phyloP scores from a whole-genome alignment of 768 basidiomycete species.

The Xerocomus potaroensis region DNA sequence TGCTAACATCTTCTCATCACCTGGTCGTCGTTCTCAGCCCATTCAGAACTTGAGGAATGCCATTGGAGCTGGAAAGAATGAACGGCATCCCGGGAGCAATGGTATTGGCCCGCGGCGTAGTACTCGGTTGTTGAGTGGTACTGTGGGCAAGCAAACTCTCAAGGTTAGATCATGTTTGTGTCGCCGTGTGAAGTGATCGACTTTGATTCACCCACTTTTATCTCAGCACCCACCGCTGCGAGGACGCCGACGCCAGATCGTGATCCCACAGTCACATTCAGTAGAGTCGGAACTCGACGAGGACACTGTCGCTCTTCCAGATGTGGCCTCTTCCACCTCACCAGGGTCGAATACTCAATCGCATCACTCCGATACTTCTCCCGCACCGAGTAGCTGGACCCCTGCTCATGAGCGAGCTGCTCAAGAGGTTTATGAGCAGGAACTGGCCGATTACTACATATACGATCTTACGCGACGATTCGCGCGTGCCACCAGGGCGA shows the following conservation, averaged over 20 bases:
- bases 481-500: conserved; percentile 70
- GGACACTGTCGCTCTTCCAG: conserved; percentile 43
- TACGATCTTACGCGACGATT: conserved; percentile 79
- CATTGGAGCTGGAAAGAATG: conserved; percentile 48
- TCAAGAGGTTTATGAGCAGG: conserved; percentile 65
- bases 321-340: conserved; percentile 57
- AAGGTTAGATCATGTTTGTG: conserved; percentile 45
- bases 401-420: conserved; percentile 65
- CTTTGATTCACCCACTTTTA: conserved; percentile 16
- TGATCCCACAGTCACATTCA: conserved; percentile 55
- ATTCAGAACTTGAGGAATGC: conserved; percentile 59
- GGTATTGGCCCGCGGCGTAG: conserved; percentile 63
- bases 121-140: conserved; percentile 62
- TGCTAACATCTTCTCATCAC: conserved; percentile 86
- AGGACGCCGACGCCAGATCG: conserved; percentile 56
- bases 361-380: conserved; percentile 60
- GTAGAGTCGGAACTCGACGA: conserved; percentile 73
- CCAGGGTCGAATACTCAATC: conserved; percentile 55
- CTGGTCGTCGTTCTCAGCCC: conserved; percentile 75
- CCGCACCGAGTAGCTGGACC: conserved; percentile 60
- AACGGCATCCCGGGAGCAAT: conserved; percentile 39
- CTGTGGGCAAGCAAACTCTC: conserved; percentile 45
- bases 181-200: background rate
- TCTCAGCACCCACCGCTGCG: conserved; percentile 36
- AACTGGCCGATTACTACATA: conserved; percentile 78